Evolutionary conservation across 129 eudicot species (phyloP), one percentile per base, ranked within the genome.

Genomic region (Logfia minima): DNA sequence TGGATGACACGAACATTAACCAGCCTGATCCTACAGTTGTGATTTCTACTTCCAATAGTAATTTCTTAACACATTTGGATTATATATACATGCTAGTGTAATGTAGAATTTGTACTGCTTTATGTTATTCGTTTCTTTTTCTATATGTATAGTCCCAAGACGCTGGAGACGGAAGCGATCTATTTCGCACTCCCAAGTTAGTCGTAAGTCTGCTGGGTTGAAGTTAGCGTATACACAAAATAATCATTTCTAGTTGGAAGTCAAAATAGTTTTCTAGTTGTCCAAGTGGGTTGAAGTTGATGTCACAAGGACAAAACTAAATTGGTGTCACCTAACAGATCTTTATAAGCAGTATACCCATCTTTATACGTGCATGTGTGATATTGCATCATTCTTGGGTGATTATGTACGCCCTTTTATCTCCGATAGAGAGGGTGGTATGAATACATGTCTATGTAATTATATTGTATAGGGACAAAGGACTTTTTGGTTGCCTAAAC

Each of bases 151-250:
- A 93, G 98, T 90, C 85, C 91, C 91, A 56, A 88, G 81, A 80
- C 89, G 90, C 83, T 89, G 98, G 92, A 85, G 90, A 80, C 81
- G 91, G 80, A 88, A 87, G 85, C 83, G 97, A 70, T 78, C 82
- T 80, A 85, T 91, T 77, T 64, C 82, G 87, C 31, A 83, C 83
- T 87, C 89, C 80, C 90, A 85, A 84, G 66, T 83, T 75, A 90
- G 90, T 84, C 90, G 98, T 90, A 92, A 90, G 98, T 88, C 80
- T 70, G 70, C 76, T 21, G 59, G 74, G 80, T 73, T 83, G 43
- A 75, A 68, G 16, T 58, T 71, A 21, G 22, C 43, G 55, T 67
- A 43, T 48, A 70, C 23, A 39, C 18, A 21, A 5, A 64, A 31
- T 3, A 60, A 51, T 31, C 71, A 56, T 67, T 58, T 68, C 14